phyloP scores from a whole-genome alignment of 176 grass and related monocot genomes.

The Tillandsia leiboldiana region DNA sequence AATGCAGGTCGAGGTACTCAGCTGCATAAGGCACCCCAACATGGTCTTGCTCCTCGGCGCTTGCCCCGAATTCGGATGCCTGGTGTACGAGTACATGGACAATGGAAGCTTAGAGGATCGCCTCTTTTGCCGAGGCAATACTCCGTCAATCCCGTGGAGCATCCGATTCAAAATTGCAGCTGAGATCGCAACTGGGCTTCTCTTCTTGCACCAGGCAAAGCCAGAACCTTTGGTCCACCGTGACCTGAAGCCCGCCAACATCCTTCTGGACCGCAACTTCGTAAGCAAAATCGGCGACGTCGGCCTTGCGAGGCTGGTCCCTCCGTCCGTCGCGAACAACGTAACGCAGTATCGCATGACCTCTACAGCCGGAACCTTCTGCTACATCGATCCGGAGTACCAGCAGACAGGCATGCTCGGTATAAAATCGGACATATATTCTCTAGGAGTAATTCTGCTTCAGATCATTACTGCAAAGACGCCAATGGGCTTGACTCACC shows the following conservation, averaged over 20 bases:
- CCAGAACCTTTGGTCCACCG: conserved; percentile 90
- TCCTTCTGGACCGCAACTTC: conserved; percentile 90
- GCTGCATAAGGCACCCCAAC: conserved; percentile 90
- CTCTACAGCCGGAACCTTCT: conserved; percentile 83
- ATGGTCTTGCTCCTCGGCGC: conserved; percentile 93
- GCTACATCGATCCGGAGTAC: conserved; percentile 99
- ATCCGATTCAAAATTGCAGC: conserved; percentile 66
- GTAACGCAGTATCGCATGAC: conserved; percentile 87
- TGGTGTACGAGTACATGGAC: conserved; percentile 96
- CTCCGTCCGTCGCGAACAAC: conserved; percentile 59
- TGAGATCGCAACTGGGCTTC: conserved; percentile 65
- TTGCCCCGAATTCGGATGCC: conserved; percentile 76
- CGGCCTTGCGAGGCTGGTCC: conserved; percentile 71
- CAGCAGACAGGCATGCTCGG: conserved; percentile 87
- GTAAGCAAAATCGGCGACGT: conserved; percentile 98
- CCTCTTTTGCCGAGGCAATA: conserved; percentile 51
- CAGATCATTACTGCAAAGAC: conserved; percentile 64
- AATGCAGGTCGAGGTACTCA: conserved; percentile 68
- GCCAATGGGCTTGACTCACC: conserved; percentile 86
- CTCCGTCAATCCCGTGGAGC: conserved; percentile 52
- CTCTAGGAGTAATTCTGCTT: conserved; percentile 81
- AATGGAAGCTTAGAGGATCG: conserved; percentile 89
- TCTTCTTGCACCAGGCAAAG: conserved; percentile 86
- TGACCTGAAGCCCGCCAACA: conserved; percentile 87
- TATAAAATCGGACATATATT: conserved; percentile 92